Conservation (phyloP, 169 alveolate genomes). For the Cryptosporidium canis region DNA sequence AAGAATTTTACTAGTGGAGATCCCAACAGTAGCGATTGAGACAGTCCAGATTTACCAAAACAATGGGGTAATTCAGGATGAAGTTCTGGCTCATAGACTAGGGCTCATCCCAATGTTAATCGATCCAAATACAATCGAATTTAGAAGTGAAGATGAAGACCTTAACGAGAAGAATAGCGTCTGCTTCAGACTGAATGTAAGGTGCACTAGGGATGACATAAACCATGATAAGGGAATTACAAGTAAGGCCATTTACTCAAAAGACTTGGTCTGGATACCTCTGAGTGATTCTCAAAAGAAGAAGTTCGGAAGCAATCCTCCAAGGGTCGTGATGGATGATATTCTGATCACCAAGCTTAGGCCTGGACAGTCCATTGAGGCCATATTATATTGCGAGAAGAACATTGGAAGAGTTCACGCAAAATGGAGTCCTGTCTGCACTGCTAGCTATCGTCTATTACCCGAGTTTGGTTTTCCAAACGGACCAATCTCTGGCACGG, state of each 20-base stretch:
- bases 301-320: conserved; percentile 84
- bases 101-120: conserved; percentile 97
- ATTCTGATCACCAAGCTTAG: conserved; percentile 94
- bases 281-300: conserved; percentile 87
- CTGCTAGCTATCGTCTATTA: conserved; percentile 96
- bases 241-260: conserved; percentile 87
- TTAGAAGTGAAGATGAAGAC: conserved; percentile 82
- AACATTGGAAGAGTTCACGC: conserved; percentile 98
- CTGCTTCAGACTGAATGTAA: conserved; percentile 80
- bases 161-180: conserved; percentile 80
- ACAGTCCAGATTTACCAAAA: conserved; percentile 88
- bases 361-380: conserved; percentile 91
- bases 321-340: conserved; percentile 93
- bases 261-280: conserved; percentile 93
- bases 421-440: conserved; percentile 99
- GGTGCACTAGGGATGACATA: conserved; percentile 53
- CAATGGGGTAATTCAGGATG: conserved; percentile 96
- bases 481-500: conserved; percentile 85
- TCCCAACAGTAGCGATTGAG: conserved; percentile 96
- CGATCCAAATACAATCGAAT: conserved; percentile 91
- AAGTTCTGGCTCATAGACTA: conserved; percentile 96
- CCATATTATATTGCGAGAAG: conserved; percentile 92
- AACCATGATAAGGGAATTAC: conserved; percentile 34
- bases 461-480: conserved; percentile 82
- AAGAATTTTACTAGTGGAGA: conserved; percentile 94